Base-by-base conservation (phyloP, 352 stramenopile genomes). In the Pythium volutum region DNA sequence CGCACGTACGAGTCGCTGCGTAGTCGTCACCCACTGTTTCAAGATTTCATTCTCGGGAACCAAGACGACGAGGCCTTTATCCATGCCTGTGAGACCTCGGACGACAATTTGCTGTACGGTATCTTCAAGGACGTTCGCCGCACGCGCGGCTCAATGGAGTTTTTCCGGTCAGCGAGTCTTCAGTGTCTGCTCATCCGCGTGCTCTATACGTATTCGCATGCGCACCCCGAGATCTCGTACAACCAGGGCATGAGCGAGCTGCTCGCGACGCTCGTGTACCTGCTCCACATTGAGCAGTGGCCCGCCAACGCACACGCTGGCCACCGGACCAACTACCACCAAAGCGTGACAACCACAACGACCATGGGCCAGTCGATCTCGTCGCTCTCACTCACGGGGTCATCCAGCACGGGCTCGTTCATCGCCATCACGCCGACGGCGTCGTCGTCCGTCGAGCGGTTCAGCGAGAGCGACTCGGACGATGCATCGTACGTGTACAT, bases 191-290 rank as follows among this genome's bases (percentile, higher is more conserved):
- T 93, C 45, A 77, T 91, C 27, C 79, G 81, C 2, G 65, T 89
- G 0, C 39, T 93, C 15, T 91, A 88, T 57, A 84, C 83, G 18
- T 93, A 91, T 66, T 88, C 83, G 15, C 54, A 58, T 7, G 75
- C 71, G 5, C 81, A 93, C 38, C 71, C 79, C 6, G 75, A 84
- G 45, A 73, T 93, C 22, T 89, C 79, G 43, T 93, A 91, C 64
- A 89, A 93, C 57, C 58, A 84, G 71, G 83, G 81, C 42, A 93
- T 93, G 81, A 76, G 83, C 1, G 83, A 93, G 23, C 49, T 93
- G n/a, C 66, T 93, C 3, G 83, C 83, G 4, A 86, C 78, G 2
- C 62, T 93, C 3, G 70, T 89, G 14, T 91, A 93, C 52, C 38
- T 90, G 31, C 63, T 91, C 18, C 64, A 91, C 42, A 71, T 89